Evolutionary conservation across 2,329 filamentous ascomycete species (phyloP).

Genomic region (Ophiostoma sp.): DNA sequence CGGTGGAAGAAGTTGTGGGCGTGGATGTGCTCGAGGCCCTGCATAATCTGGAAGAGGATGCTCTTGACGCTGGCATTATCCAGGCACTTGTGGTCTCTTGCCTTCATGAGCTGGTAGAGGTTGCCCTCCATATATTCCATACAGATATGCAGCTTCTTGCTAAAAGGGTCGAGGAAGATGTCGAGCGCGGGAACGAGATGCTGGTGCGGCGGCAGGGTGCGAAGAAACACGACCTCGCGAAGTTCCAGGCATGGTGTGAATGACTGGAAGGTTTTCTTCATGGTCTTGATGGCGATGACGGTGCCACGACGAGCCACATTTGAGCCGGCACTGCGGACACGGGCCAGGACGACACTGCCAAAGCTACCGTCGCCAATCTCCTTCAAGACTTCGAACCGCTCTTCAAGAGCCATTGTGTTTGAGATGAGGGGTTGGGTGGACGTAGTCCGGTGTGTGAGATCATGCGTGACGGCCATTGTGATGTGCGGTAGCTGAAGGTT

Average conservation of each 20-base stretch:
- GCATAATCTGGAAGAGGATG: slow-evolving; percentile 94
- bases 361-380: slow-evolving; percentile 99
- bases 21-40: slow-evolving; percentile 94
- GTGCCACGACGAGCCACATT: slow-evolving; percentile 84
- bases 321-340: slow-evolving; percentile 84
- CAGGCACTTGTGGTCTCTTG: slow-evolving; percentile 87
- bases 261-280: slow-evolving; percentile 99
- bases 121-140: slow-evolving; percentile 99
- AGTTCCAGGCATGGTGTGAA: slow-evolving; percentile 86
- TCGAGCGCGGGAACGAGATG: slow-evolving; percentile 96
- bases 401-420: slow-evolving; percentile 64
- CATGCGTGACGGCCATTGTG: slow-evolving; percentile 72
- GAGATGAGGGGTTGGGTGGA: slow-evolving; percentile 46
- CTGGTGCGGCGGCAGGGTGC: slow-evolving; percentile 77
- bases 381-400: slow-evolving; percentile 94
- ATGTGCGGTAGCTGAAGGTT: not conserved
- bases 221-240: slow-evolving; percentile 92
- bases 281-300: slow-evolving; percentile 96
- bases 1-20: slow-evolving; percentile 97
- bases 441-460: slow-evolving; percentile 64
- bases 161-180: slow-evolving; percentile 95
- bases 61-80: slow-evolving; percentile 93
- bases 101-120: slow-evolving; percentile 97
- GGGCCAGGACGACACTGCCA: slow-evolving; percentile 86
- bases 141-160: slow-evolving; percentile 91